Evolutionary conservation across 495 filamentous ascomycete species (phyloP).

Genomic region (Mycothermus thermophilus): DNA sequence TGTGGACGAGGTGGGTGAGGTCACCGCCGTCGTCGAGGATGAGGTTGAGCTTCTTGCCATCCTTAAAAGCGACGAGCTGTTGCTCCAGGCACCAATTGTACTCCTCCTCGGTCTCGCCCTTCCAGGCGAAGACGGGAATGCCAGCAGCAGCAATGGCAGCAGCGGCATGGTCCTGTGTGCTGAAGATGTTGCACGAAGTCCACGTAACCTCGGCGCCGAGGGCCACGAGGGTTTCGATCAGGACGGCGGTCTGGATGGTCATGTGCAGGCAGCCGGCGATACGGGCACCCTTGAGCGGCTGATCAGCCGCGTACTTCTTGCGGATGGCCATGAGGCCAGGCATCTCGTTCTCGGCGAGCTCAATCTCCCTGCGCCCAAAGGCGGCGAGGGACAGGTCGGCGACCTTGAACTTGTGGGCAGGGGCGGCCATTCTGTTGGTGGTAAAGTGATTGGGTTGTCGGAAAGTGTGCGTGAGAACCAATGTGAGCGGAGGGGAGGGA

Average conservation of each 20-base stretch:
- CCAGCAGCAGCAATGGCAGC: conserved; percentile 90
- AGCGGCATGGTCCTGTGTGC: conserved; percentile 95
- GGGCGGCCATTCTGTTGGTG: conserved; percentile 46
- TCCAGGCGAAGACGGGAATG: conserved; percentile 98
- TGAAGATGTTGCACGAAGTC: conserved; percentile 98
- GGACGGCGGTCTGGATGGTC: conserved; percentile 98
- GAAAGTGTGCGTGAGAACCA: too few species aligned
- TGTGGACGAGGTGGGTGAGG: conserved; percentile 88
- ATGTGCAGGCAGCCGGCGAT: conserved; percentile 99
- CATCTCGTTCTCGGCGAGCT: conserved; percentile 98
- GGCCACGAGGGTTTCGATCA: conserved; percentile 89
- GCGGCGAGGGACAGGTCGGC: conserved; percentile 94
- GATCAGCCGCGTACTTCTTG: conserved; percentile 76
- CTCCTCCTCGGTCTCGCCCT: conserved; percentile 99
- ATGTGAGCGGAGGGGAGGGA: too few species aligned
- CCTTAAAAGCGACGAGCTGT: conserved; percentile 92
- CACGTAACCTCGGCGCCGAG: conserved; percentile 98
- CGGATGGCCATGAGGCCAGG: conserved; percentile 94
- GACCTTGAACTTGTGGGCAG: conserved; percentile 92
- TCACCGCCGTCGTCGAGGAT: conserved; percentile 99
- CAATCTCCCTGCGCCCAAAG: conserved; percentile 98
- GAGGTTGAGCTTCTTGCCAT: conserved; percentile 89
- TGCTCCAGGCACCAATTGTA: conserved; percentile 99
- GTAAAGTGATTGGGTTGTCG: not conserved
- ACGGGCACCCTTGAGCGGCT: conserved; percentile 75